Conservation (phyloP, 2,329 filamentous ascomycete species). For the Penicillium occitanis region DNA sequence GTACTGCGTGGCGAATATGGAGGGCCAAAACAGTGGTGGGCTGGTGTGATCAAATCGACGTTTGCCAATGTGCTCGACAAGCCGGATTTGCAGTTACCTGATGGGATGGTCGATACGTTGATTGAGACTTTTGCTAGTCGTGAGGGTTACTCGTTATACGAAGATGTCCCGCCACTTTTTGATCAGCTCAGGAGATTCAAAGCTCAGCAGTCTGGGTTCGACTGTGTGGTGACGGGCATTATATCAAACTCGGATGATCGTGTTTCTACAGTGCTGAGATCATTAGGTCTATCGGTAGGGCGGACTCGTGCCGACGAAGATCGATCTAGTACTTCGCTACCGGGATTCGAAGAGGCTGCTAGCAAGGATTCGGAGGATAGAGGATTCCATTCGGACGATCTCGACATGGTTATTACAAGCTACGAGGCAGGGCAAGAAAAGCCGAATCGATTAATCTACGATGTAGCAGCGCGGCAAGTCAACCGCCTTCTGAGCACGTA, state of each 20-base stretch:
- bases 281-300: slow-evolving; percentile 41
- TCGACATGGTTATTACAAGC: slow-evolving; percentile 49
- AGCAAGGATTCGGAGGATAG: neutral
- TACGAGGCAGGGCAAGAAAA: slow-evolving; percentile 50
- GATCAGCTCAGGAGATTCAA: slow-evolving; percentile 31
- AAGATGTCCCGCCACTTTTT: slow-evolving; percentile 43
- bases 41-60: slow-evolving; percentile 41
- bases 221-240: slow-evolving; percentile 43
- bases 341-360: slow-evolving; percentile 27
- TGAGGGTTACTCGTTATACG: slow-evolving; percentile 43
- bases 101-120: slow-evolving; percentile 35
- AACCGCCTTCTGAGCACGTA: slow-evolving; percentile 20
- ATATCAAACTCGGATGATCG: slow-evolving; percentile 51
- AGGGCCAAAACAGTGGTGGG: slow-evolving; percentile 48
- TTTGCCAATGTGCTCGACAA: slow-evolving; percentile 33
- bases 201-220: slow-evolving; percentile 26
- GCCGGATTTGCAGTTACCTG: slow-evolving; percentile 29
- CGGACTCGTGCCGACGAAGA: slow-evolving; percentile 35
- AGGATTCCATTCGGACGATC: slow-evolving; percentile 30
- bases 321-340: slow-evolving; percentile 29
- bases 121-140: slow-evolving; percentile 42
- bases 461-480: slow-evolving; percentile 38
- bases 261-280: slow-evolving; percentile 40
- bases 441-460: slow-evolving; percentile 42
- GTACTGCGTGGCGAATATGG: slow-evolving; percentile 37